phyloP scores from a whole-genome alignment of 2,329 filamentous ascomycete genomes.

The Trichoderma asperellum region DNA sequence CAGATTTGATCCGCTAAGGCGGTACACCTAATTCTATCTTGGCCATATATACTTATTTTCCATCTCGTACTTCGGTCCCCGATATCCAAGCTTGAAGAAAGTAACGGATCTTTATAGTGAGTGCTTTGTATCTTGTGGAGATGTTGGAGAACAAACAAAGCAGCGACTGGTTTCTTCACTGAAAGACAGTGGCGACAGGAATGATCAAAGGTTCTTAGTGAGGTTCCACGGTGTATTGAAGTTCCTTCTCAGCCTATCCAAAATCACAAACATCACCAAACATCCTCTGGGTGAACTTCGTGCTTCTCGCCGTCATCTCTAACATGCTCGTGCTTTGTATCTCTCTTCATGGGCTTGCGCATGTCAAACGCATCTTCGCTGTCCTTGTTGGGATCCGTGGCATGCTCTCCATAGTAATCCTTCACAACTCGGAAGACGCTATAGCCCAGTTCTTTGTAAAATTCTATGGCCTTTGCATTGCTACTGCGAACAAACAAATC shows the following conservation, averaged over 20 bases:
- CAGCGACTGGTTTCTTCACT: background rate
- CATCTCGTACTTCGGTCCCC: background rate
- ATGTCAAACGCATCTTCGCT: constrained; percentile 95
- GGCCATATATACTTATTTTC: background rate
- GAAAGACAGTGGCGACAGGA: background rate
- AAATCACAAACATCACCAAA: constrained; percentile 61
- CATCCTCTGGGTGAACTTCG: constrained; percentile 79
- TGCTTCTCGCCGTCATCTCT: constrained; percentile 79
- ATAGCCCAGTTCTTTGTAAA: constrained; percentile 93
- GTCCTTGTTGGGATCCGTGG: constrained; percentile 61
- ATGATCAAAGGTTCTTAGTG: background rate
- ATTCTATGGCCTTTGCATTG: constrained; percentile 82
- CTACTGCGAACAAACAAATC: constrained; percentile 91
- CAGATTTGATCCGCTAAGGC: background rate
- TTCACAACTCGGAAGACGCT: constrained; percentile 86
- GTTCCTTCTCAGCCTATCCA: background rate
- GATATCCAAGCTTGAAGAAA: too few species aligned
- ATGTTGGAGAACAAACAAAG: background rate
- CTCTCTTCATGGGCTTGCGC: constrained; percentile 86
- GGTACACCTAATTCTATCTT: background rate
- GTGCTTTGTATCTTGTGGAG: background rate
- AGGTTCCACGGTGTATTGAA: background rate
- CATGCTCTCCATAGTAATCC: constrained; percentile 90
- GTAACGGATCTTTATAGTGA: too few species aligned
- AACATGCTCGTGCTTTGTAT: constrained; percentile 74